A percentile compares a stretch with the other conserved stretches of the same genome.
Conservation (phyloP, 305 asterid species). For the Solanum aculeatissimum region DNA sequence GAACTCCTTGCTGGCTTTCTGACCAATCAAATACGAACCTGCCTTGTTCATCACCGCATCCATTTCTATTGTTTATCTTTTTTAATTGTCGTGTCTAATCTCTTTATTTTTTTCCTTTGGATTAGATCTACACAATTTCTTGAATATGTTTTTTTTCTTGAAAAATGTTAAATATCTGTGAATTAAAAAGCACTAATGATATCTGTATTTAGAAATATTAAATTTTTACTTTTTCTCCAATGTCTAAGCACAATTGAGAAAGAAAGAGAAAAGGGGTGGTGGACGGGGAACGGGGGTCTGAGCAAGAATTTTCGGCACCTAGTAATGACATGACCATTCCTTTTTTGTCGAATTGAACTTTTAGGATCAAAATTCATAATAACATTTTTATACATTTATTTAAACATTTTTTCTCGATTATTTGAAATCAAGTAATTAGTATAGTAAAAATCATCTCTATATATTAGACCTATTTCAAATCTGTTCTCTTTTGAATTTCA, state of each 20-base stretch:
- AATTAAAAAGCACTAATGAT: neutral
- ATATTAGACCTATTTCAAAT: no score
- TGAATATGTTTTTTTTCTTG: neutral
- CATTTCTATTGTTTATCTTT: slow-evolving; percentile 15
- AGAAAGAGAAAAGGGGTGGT: neutral
- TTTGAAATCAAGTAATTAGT: no score
- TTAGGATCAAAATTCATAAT: neutral
- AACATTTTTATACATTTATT: neutral
- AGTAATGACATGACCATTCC: neutral
- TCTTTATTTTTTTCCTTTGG: neutral
- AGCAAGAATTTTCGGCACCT: neutral
- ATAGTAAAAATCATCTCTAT: no score
- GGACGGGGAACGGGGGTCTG: neutral
- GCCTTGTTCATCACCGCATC: slow-evolving; percentile 81
- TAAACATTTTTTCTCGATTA: neutral
- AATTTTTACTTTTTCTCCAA: neutral
- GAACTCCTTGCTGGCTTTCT: slow-evolving; percentile 72
- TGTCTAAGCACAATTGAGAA: neutral
- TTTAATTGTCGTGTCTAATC: neutral
- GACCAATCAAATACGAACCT: slow-evolving; percentile 83
- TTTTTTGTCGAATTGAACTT: neutral
- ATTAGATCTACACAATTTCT: neutral
- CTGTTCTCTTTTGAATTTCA: no score
- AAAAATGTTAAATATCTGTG: neutral
- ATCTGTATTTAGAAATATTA: neutral